phyloP scores from a whole-genome alignment of 441 rosid species.

The Adansonia madagascariensis region DNA sequence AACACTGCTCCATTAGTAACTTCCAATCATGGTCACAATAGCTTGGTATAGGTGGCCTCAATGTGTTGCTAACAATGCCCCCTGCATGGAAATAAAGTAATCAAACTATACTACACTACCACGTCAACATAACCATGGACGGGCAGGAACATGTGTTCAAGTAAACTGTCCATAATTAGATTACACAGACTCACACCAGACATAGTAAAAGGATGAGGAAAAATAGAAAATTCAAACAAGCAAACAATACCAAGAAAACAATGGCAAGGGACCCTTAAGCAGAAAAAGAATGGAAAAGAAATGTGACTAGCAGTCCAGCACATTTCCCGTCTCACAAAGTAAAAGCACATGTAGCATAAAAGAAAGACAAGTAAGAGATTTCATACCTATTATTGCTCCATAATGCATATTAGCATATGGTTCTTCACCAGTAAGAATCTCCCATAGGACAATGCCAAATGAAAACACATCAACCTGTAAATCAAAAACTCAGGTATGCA shows the following conservation, averaged over 20 bases:
- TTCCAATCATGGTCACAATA: constrained; percentile 71
- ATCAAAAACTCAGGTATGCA: background rate
- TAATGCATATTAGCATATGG: constrained; percentile 83
- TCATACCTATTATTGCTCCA: constrained; percentile 74
- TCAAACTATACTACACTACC: background rate
- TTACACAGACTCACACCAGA: background rate
- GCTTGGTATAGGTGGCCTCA: constrained; percentile 67
- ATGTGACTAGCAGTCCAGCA: too few relatives aligned
- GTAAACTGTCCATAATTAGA: background rate
- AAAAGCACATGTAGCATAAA: background rate
- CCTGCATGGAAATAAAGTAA: constrained; percentile 41
- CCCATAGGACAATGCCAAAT: constrained; percentile 79
- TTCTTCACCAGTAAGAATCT: constrained; percentile 77
- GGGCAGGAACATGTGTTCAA: background rate
- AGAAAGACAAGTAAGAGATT: background rate
- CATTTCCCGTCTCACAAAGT: too few relatives aligned
- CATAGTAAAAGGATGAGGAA: background rate
- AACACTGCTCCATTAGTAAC: constrained; percentile 78
- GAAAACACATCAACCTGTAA: constrained; percentile 79
- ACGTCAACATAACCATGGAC: background rate
- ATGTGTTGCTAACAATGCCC: constrained; percentile 73
- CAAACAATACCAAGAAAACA: background rate
- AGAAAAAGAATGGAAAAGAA: background rate
- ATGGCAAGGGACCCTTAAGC: background rate
- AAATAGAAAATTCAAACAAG: background rate